Base-by-base conservation (phyloP, 2,329 filamentous ascomycete genomes). In the Aureobasidium sp. region DNA sequence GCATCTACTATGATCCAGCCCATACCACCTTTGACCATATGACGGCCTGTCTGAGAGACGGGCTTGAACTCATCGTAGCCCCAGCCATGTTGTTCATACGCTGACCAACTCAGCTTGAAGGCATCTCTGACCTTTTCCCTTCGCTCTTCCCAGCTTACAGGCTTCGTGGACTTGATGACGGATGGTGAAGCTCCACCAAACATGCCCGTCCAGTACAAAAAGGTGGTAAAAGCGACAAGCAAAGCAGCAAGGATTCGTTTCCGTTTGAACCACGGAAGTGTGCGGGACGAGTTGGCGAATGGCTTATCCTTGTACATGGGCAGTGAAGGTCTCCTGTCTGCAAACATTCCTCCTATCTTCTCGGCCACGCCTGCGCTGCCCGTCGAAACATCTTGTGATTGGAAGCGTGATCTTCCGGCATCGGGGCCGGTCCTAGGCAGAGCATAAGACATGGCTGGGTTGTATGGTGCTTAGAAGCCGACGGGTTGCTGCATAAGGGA, bases 281-380 rank as follows among this genome's bases (percentile, higher is more conserved):
- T 74, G 62, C 80, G 79, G 19, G 63, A 61, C 14, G 80, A 80
- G 29, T 77, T 72, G 38, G 79, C 78, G 66, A 88, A 93, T n/a
- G 93, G 93, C 69, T 98, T 98, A 72, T 98, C 93, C 72, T 98
- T 98, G 75, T 98, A 98, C 86, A 97, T 90, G 40, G 93, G 93
- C 58, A 98, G 74, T 55, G 62, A 61, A 22, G 81, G 75, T 56
- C 68, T 68, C 71, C 79, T 75, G 42, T 77, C 73, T 45, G 70
- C 83, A 57, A 90, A 83, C 56, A 90, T 77, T 55, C 75, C 77
- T 47, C 79, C 79, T 30, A 88, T 74, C 57, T 79, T 81, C 48
- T 61, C 57, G 14, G 51, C 49, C 19, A 57, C 37, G 16, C 56
- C 38, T 37, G 56, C 54, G 47, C 53, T 53, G 45, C 53, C 39